Evolutionary conservation across 768 basidiomycete genomes (phyloP).

Genomic region (Russula lepida): DNA sequence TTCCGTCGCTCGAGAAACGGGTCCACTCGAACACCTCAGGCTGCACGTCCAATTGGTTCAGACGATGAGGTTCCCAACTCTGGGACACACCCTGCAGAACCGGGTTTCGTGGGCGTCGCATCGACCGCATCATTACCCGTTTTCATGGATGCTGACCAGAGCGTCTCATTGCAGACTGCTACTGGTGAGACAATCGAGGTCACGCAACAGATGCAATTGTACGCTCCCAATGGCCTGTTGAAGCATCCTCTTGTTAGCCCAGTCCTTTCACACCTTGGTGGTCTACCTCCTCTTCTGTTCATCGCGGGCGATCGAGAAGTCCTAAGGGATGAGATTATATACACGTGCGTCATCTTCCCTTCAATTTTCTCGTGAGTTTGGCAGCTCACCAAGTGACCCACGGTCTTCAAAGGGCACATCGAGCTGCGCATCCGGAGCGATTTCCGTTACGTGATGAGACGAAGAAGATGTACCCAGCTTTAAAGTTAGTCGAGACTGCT

Average conservation of each 20-base stretch:
- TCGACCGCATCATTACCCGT: slow-evolving; percentile 36
- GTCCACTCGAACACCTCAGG: background rate
- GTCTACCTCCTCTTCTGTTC: slow-evolving; percentile 78
- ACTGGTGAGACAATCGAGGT: slow-evolving; percentile 49
- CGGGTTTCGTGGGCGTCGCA: slow-evolving; percentile 40
- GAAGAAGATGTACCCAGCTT: slow-evolving; percentile 45
- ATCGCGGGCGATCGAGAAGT: slow-evolving; percentile 89
- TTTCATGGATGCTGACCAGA: slow-evolving; percentile 33
- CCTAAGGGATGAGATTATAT: slow-evolving; percentile 85
- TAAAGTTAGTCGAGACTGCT: slow-evolving; percentile 46
- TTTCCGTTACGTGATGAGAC: slow-evolving; percentile 44
- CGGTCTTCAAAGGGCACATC: slow-evolving; percentile 58
- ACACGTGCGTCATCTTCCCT: slow-evolving; percentile 47
- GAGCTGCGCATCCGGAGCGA: slow-evolving; percentile 74
- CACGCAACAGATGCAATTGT: slow-evolving; percentile 74
- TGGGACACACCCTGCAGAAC: slow-evolving; percentile 21
- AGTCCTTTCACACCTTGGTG: slow-evolving; percentile 74
- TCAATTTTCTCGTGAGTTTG: background rate
- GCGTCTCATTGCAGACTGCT: slow-evolving; percentile 36
- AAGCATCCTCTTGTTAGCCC: slow-evolving; percentile 81
- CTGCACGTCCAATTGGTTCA: background rate
- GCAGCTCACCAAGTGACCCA: background rate
- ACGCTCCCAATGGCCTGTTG: slow-evolving; percentile 70
- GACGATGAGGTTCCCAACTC: slow-evolving; percentile 18
- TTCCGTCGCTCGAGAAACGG: slow-evolving; percentile 24